phyloP scores from a whole-genome alignment of 2,329 filamentous ascomycete species.

The Cytospora piceicola region DNA sequence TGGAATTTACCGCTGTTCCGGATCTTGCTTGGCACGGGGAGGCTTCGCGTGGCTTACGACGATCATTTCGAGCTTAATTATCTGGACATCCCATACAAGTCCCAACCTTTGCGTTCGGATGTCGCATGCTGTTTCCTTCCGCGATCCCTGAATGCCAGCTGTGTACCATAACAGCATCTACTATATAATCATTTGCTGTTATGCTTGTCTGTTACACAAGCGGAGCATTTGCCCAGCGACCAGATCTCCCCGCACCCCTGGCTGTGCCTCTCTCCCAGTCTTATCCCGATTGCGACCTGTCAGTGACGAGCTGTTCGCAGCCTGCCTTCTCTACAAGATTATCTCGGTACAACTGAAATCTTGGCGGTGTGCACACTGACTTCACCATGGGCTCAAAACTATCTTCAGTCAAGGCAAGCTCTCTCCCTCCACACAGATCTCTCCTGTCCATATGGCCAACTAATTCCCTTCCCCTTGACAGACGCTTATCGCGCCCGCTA shows the following conservation, averaged over 20 bases:
- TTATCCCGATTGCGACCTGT: neutral
- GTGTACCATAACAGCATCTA: neutral
- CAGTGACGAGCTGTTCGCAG: neutral
- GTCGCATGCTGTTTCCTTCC: neutral
- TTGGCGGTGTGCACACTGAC: neutral
- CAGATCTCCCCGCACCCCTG: neutral
- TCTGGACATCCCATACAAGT: slow-evolving; percentile 1
- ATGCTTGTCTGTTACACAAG: slow-evolving; percentile 12
- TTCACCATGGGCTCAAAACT: slow-evolving; percentile 42
- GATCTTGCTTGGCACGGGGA: neutral
- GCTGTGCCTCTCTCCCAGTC: neutral
- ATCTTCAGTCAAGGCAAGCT: slow-evolving; percentile 33
- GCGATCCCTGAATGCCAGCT: neutral
- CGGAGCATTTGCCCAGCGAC: slow-evolving; percentile 5
- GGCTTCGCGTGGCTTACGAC: slow-evolving; percentile 17
- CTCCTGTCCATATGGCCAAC: neutral
- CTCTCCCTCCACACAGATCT: neutral
- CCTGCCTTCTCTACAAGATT: neutral
- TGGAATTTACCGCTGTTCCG: neutral
- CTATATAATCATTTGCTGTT: neutral
- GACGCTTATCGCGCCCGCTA: slow-evolving; percentile 71
- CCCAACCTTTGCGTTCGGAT: slow-evolving; percentile 2
- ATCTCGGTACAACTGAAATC: neutral
- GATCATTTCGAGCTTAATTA: slow-evolving; percentile 13
- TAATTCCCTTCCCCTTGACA: slow-evolving; percentile 41